These are phyloP conservation scores for Talaromyces stipitatus DNA, from an alignment of 495 filamentous ascomycete genomes.

Conservation along the genomic window DNA sequence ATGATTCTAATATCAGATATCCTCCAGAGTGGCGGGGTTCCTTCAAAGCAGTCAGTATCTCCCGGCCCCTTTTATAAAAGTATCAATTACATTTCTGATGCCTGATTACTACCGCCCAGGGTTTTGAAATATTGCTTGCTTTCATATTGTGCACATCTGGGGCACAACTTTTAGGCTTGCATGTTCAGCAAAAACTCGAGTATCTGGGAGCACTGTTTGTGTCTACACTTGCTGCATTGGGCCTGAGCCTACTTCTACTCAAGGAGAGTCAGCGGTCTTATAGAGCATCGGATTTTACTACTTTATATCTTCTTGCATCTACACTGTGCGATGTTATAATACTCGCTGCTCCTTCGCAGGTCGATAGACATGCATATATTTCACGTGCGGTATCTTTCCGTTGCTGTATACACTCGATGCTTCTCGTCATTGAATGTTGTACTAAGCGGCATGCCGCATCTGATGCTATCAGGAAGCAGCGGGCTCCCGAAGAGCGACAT, in stretches of 20 bases:
- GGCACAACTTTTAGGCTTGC: background rate
- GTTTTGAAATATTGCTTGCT: background rate
- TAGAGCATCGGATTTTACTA: background rate
- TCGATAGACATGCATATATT: background rate
- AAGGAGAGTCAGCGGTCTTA: background rate
- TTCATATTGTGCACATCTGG: background rate
- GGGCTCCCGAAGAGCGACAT: background rate
- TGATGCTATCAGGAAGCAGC: background rate
- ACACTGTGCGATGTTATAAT: background rate
- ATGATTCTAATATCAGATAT: background rate
- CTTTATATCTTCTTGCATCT: background rate
- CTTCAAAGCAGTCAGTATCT: background rate
- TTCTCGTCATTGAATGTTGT: background rate
- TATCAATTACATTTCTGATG: background rate
- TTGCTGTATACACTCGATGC: background rate
- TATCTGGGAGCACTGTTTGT: background rate
- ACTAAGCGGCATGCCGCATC: background rate
- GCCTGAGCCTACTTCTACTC: background rate
- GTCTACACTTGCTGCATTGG: background rate
- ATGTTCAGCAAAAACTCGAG: background rate
- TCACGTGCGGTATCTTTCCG: background rate
- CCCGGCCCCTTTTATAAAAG: background rate
- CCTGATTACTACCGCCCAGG: background rate
- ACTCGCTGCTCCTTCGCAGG: background rate
- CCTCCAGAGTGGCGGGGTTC: background rate